Conservation (phyloP, 1,284 basidiomycete genomes). For the Ceratobasidium sp. region DNA sequence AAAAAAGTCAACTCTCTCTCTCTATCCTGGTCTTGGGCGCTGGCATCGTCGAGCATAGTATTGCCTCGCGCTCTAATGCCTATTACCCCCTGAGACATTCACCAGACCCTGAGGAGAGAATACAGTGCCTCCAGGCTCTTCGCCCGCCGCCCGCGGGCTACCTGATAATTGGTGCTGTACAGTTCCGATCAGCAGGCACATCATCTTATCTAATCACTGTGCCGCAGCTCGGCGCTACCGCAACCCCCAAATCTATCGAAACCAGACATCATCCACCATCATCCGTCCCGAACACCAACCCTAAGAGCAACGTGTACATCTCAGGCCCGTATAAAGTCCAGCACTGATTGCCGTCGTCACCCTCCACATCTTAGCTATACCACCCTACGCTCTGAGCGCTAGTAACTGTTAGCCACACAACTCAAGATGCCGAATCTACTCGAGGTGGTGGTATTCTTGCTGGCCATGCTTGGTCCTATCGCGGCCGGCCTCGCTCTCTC, state of each 20-base stretch:
- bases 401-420: no score
- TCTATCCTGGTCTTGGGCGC: no score
- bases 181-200: neutral
- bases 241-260: neutral
- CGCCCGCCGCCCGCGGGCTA: no score
- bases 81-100: no score
- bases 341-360: neutral
- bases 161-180: neutral
- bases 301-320: neutral
- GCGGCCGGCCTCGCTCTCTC: slow-evolving; percentile 56
- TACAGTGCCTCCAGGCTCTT: no score
- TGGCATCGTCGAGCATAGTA: no score
- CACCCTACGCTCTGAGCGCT: no score
- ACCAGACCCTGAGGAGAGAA: no score
- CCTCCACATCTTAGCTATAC: no score
- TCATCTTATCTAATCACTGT: neutral
- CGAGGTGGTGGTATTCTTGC: slow-evolving; percentile 56
- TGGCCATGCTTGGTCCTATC: slow-evolving; percentile 58
- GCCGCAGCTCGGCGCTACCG: neutral
- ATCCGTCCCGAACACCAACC: neutral
- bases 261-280: slow-evolving; percentile 2
- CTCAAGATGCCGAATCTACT: slow-evolving; percentile 48
- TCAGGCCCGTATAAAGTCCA: neutral
- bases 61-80: no score
- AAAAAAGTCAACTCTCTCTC: no score